These are phyloP conservation scores for Zizania palustris DNA, from an alignment of 202 grass and related monocot species.

Conservation along the genomic window DNA sequence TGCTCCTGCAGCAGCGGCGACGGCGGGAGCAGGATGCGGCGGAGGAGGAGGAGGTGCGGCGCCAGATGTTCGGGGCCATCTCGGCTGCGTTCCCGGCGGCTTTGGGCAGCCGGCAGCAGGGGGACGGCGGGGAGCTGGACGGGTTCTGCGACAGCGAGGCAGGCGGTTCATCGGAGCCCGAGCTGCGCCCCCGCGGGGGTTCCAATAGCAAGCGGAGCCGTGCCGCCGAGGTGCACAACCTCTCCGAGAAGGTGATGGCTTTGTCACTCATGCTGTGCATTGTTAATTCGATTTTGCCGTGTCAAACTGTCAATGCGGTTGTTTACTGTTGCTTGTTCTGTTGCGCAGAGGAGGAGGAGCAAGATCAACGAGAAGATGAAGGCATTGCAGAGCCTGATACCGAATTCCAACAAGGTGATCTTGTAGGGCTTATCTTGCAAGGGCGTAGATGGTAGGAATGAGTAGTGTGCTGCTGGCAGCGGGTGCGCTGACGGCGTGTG, in stretches of 20 bases:
- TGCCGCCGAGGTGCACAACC: slow-evolving; percentile 87
- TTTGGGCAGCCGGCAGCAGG: slow-evolving; percentile 34
- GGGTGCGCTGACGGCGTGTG: too few relatives aligned
- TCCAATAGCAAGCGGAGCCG: slow-evolving; percentile 86
- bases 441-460: too few relatives aligned
- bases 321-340: slow-evolving; percentile 17
- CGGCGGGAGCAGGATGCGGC: background rate
- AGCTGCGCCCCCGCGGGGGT: slow-evolving; percentile 48
- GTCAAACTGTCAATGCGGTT: background rate
- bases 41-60: slow-evolving; percentile 39
- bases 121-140: slow-evolving; percentile 30
- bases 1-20: slow-evolving; percentile 44
- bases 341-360: slow-evolving; percentile 74
- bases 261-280: background rate
- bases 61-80: slow-evolving; percentile 39
- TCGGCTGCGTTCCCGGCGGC: slow-evolving; percentile 36
- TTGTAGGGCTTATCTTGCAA: too few relatives aligned
- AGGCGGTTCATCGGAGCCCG: slow-evolving; percentile 61
- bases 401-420: slow-evolving; percentile 95
- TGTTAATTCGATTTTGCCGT: background rate
- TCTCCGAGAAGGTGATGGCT: slow-evolving; percentile 76
- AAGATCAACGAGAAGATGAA: slow-evolving; percentile 99
- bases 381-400: slow-evolving; percentile 89
- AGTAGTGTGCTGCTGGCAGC: too few relatives aligned
- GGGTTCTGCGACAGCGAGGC: slow-evolving; percentile 65